Percentiles rank a stretch among this genome's conserved stretches.
Conservation (phyloP, 23 red algal genomes). For the Chondrus crispus region DNA sequence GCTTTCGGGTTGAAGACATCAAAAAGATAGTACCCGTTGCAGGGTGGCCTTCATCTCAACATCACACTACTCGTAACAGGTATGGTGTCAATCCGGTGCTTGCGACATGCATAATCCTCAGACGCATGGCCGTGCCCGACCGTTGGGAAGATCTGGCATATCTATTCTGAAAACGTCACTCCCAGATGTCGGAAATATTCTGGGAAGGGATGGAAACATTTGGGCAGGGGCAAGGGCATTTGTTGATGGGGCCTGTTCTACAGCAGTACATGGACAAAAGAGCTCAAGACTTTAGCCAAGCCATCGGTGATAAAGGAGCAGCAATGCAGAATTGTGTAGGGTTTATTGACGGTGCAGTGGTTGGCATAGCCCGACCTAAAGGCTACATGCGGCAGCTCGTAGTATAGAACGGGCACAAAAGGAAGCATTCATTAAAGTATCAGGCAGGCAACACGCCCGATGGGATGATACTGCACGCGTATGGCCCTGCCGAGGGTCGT, state of each 20-base stretch:
- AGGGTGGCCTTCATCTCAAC: background rate
- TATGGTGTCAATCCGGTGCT: background rate
- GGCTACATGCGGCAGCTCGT: background rate
- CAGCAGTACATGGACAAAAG: background rate
- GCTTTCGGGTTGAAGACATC: background rate
- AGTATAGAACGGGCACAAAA: slow-evolving; percentile 24
- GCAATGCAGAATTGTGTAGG: background rate
- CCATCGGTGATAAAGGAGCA: background rate
- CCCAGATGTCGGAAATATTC: slow-evolving; percentile 36
- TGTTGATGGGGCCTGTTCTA: background rate
- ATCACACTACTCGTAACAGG: slow-evolving; percentile 1
- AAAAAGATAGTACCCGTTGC: background rate
- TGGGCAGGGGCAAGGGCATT: background rate
- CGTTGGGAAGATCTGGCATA: slow-evolving; percentile 9
- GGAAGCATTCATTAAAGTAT: background rate
- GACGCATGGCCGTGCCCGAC: background rate
- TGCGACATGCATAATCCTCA: background rate
- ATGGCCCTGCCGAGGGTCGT: background rate
- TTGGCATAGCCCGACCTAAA: background rate
- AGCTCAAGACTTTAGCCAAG: background rate
- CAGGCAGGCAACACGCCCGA: slow-evolving; percentile 10
- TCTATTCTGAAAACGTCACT: background rate
- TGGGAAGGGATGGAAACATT: slow-evolving; percentile 7
- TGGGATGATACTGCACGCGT: background rate
- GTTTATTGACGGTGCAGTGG: background rate